Evolutionary conservation across 192 early-diverging fungal genomes (phyloP), one percentile per base, ranked within the genome.

Genomic region (Podila epigama): DNA sequence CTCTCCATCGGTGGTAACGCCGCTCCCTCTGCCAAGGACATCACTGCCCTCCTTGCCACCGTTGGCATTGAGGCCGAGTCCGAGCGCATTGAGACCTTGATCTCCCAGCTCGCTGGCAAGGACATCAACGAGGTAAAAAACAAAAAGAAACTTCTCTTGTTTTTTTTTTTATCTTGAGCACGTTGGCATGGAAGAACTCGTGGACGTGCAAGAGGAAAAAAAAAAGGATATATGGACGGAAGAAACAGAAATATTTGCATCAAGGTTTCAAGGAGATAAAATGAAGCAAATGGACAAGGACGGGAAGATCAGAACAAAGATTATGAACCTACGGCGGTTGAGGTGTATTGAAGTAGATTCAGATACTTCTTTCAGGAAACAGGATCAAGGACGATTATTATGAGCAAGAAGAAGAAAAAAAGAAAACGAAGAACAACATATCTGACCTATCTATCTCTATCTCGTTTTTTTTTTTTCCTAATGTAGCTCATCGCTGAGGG

Each of bases 61-160:
- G 97, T 94, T 78, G 97, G 97, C 81, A 86, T 94, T 70, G 96
- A 98, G 79, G 89, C 89, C 63, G 97, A 99, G 80, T 71, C 82
- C 58, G 94, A 88, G 73, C 91, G 92, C 68, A 63, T 98, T 68
- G 83, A 80, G 68, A 80, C 86, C 83, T 89, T 99, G 82, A 75
- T 98, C 66, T 58, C 87, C 63, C 90, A 91, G 70, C 89, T 99
- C 59, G 85, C 90, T 62, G 96, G 93, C 81, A 98, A 98, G 92
- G 81, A 92, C 78, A 83, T 96, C 79, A 85, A 89, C 69, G 90
- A 97, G 85, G 91, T 92, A 82, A 11, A 51, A 37, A 61, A 15
- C 29, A n/a, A 20, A 42, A 4, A 51, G 48, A 18, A n/a, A 13
- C 22, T 15, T 20, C 60, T 42, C 7, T 29, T 50, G 5, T 34